Base-by-base conservation (phyloP, 1,284 basidiomycete genomes). In the Peniophora sp. region DNA sequence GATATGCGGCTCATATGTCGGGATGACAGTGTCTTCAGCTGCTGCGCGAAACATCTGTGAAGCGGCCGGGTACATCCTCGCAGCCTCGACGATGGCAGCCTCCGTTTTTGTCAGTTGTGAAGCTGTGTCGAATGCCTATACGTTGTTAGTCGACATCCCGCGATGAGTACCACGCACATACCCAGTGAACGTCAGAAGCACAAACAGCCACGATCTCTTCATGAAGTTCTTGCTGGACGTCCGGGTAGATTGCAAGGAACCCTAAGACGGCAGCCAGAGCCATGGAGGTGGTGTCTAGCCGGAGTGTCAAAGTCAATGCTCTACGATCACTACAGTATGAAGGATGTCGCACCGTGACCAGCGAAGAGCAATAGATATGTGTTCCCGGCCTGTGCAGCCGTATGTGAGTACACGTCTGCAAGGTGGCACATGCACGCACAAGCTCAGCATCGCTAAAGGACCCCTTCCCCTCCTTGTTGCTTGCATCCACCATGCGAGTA, bases 311-410 rank as follows among this genome's bases (percentile, higher is more conserved):
- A 46, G 25, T 27, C 22, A 43, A 24, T 17, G 27, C 27, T 8
- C 38, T 25, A 17, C 52, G n/a, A 38, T 22, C 12, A 46, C 34
- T 20, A 16, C 14, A 22, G 45, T 32, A n/a, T 25, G 54, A 65
- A 22, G n/a, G 39, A n/a, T 8, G 20, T 41, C 39, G 46, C 56
- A 72, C 79, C 79, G 59, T 81, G 77, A 11, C 80, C 79, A 47
- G 79, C 77, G 50, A 80, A 75, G 46, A 82, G 58, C 57, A 80
- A 65, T 6, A 72, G 58, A 56, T 73, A 81, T 1, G 78, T 61
- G 51, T 81, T 79, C 10, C 78, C 77, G 50, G 79, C 73, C 77
- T 79, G 47, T 12, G 46, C 2, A 22, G 43, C 32, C 3, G 17
- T 48, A 3, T 16, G 35, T 23, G 8, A 3, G 45, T 12, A 35